Evolutionary conservation across 2,329 filamentous ascomycete species (phyloP).

Genomic region (Verticillium albo-atrum): DNA sequence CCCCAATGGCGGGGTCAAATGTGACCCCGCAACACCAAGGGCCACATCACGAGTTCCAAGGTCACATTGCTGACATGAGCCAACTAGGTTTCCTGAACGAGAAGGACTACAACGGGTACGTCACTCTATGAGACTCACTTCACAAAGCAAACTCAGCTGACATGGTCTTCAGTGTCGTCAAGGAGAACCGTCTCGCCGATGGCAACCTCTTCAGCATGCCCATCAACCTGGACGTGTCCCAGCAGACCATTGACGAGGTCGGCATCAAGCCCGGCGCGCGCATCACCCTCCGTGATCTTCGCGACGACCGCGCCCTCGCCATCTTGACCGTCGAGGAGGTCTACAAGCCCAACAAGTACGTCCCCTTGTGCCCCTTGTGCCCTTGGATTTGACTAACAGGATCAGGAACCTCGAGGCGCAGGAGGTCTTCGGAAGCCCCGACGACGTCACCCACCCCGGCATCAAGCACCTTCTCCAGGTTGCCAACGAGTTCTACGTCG

Average conservation of each 20-base stretch:
- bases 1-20: constrained; percentile 11
- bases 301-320: constrained; percentile 92
- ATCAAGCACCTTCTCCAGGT: constrained; percentile 83
- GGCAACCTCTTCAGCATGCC: constrained; percentile 95
- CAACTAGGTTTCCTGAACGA: constrained; percentile 89
- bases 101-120: constrained; percentile 91
- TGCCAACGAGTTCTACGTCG: constrained; percentile 84
- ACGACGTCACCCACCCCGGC: constrained; percentile 86
- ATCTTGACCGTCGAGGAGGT: constrained; percentile 95
- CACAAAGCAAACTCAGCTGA: constrained; percentile 19
- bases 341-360: constrained; percentile 92
- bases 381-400: constrained; percentile 28
- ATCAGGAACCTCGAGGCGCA: constrained; percentile 83
- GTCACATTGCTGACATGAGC: not conserved
- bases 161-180: constrained; percentile 65
- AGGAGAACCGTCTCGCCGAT: constrained; percentile 78
- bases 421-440: constrained; percentile 81
- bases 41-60: not conserved
- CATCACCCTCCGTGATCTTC: constrained; percentile 87
- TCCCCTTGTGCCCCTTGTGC: constrained; percentile 2
- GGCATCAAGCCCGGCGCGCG: constrained; percentile 76
- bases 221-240: constrained; percentile 83
- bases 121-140: constrained; percentile 9
- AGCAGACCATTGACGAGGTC: constrained; percentile 68
- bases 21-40: constrained; percentile 5